Evolutionary conservation across 345 rosid species (phyloP), one percentile per base, ranked within the genome.

Genomic region (Conringia planisiliqua): DNA sequence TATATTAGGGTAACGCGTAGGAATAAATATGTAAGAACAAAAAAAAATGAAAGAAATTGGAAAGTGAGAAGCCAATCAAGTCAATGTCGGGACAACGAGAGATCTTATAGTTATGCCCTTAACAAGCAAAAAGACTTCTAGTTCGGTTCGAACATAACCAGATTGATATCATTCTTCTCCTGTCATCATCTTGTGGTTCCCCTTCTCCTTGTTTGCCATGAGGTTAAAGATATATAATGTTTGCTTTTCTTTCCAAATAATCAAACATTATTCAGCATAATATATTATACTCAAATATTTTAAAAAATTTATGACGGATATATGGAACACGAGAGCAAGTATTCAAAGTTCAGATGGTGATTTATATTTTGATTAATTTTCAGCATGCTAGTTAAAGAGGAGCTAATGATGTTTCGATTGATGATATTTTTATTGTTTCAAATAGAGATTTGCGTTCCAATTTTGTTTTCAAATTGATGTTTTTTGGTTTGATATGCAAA

Each of bases 81-180:
- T 74, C 67, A 30, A 59, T 59, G 68, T 58, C 78, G 33, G 35
- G 44, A 30, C 35, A 75, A 67, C 27, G 12, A 58, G 62, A 57
- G 20, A 40, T 59, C 62, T 26, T 57, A 20, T 65, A 66, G 78
- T 73, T 55, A 44, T 56, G 24, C 43, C 17, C 35, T 32, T 39
- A 30, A 60, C 62, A 11, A 57, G 59, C 18, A 65, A 73, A 66
- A 36, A 14, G 57, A 63, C 50, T 64, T 60, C 64, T 66, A 32
- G 73, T 68, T 68, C 20, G 38, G 73, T 75, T 75, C 68, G 0
- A 75, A 59, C 68, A 60, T 50, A 75, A 75, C 73, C 22, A 22
- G 16, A 60, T 16, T 30, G n/a, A 40, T 22, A 24, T 60, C 61
- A 67, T 39, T 58, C 68, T 75, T 66, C 61, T 75, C 33, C 26